A percentile compares a stretch with the other conserved stretches of the same genome.
Evolutionary conservation across 2,329 filamentous ascomycete species (phyloP).

Genomic region (Rhynchosporium agropyri): DNA sequence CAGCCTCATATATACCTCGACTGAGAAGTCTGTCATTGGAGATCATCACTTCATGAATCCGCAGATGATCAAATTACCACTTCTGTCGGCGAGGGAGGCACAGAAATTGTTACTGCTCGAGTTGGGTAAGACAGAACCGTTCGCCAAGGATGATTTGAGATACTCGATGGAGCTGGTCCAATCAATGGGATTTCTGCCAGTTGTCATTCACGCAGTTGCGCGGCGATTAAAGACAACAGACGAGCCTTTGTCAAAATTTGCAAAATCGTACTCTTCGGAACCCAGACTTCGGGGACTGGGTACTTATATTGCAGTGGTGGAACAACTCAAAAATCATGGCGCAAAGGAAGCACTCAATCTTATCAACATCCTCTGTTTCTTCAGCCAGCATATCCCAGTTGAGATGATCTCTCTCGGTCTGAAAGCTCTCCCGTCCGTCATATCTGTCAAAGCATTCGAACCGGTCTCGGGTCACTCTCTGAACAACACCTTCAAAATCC

Average conservation of each 20-base stretch:
- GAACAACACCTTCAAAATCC: conserved; percentile 53
- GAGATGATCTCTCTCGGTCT: conserved; percentile 62
- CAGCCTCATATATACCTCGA: conserved; percentile 69
- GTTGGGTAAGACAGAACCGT: conserved; percentile 59
- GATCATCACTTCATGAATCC: conserved; percentile 62
- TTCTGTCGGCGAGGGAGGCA: conserved; percentile 59
- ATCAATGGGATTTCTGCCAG: conserved; percentile 64
- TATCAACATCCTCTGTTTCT: conserved; percentile 66
- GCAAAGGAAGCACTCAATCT: conserved; percentile 62
- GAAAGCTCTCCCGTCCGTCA: conserved; percentile 47
- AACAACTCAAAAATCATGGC: conserved; percentile 52
- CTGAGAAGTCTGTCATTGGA: conserved; percentile 58
- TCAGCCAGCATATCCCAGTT: conserved; percentile 66
- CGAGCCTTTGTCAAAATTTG: conserved; percentile 63
- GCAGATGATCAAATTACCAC: conserved; percentile 57
- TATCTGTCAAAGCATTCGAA: conserved; percentile 51
- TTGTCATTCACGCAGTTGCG: conserved; percentile 69
- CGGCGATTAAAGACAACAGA: conserved; percentile 62
- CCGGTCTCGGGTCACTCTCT: conserved; percentile 35
- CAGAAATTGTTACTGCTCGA: conserved; percentile 63
- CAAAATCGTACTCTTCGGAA: conserved; percentile 58
- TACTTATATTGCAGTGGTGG: conserved; percentile 52
- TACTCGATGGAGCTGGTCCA: conserved; percentile 65
- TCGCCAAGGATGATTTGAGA: conserved; percentile 54
- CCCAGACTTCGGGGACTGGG: conserved; percentile 55